Evolutionary conservation across 768 basidiomycete genomes (phyloP).

Genomic region (Rhodotorula kratochvilovae): DNA sequence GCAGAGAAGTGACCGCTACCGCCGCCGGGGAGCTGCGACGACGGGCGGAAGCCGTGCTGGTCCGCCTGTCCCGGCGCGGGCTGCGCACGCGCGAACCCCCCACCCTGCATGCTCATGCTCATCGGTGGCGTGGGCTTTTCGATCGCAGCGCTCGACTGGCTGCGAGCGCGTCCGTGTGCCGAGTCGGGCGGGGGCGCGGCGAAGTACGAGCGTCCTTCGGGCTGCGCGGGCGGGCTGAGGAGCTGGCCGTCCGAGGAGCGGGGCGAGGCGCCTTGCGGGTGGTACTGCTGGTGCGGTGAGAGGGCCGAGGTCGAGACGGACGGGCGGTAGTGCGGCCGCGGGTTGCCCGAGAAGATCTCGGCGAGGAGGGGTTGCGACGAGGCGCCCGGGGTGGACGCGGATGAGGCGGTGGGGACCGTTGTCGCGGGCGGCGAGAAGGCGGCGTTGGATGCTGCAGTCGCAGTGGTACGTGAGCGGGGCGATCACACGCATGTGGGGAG

Average conservation of each 20-base stretch:
- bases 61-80: conserved; percentile 12
- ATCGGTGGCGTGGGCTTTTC: neutral
- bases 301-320: conserved; percentile 1
- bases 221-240: conserved; percentile 8
- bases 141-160: conserved; percentile 1
- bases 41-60: conserved; percentile 35
- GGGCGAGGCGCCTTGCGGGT: neutral
- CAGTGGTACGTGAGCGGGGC: neutral
- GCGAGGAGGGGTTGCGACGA: conserved; percentile 23
- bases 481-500: neutral
- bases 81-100: neutral
- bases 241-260: neutral
- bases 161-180: conserved; percentile 10
- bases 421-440: neutral
- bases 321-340: conserved; percentile 33
- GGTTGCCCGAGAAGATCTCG: conserved; percentile 37
- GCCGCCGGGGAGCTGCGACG: neutral
- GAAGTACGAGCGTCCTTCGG: conserved; percentile 17
- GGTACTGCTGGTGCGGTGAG: neutral
- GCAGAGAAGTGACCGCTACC: conserved; percentile 25
- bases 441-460: neutral
- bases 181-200: conserved; percentile 10
- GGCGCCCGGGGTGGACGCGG: neutral
- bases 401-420: neutral
- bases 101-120: neutral